Conservation (phyloP, 441 rosid genomes). For the Euphorbia celastroides region DNA sequence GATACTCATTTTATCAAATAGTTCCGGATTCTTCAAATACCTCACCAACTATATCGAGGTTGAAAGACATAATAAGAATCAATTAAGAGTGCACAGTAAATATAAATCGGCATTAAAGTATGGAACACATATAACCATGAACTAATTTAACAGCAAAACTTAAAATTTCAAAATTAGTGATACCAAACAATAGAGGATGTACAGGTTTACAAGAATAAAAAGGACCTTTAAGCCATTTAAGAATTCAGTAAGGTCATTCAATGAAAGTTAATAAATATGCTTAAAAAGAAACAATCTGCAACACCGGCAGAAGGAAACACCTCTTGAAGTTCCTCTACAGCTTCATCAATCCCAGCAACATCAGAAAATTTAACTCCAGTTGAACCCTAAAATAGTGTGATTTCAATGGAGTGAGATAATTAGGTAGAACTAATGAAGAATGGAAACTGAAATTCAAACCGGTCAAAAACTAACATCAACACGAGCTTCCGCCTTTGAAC, state of each 20-base stretch:
- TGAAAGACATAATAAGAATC: slow-evolving; percentile 15
- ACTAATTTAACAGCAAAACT: neutral
- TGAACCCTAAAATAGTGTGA: slow-evolving; percentile 59
- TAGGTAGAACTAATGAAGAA: slow-evolving; percentile 14
- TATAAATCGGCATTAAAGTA: too few relatives aligned
- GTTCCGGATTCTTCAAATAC: slow-evolving; percentile 91
- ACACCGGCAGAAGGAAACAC: slow-evolving; percentile 28
- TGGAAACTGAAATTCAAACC: slow-evolving; percentile 9
- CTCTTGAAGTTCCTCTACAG: slow-evolving; percentile 98
- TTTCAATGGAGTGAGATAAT: slow-evolving; percentile 21
- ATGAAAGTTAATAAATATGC: neutral
- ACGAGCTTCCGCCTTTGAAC: slow-evolving; percentile 98
- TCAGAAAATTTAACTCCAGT: slow-evolving; percentile 86
- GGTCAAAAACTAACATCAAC: slow-evolving; percentile 66
- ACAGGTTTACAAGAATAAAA: neutral
- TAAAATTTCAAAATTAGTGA: neutral
- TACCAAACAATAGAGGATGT: neutral
- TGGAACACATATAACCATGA: neutral
- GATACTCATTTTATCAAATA: slow-evolving; percentile 88
- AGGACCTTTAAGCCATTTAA: neutral
- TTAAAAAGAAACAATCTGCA: slow-evolving; percentile 3
- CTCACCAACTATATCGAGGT: slow-evolving; percentile 61
- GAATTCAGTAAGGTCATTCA: neutral
- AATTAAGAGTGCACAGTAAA: slow-evolving; percentile 1
- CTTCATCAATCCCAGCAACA: slow-evolving; percentile 97